These are phyloP conservation scores for Incumbomyces delicatus DNA, from an alignment of 2,329 filamentous ascomycete species.

Conservation along the genomic window DNA sequence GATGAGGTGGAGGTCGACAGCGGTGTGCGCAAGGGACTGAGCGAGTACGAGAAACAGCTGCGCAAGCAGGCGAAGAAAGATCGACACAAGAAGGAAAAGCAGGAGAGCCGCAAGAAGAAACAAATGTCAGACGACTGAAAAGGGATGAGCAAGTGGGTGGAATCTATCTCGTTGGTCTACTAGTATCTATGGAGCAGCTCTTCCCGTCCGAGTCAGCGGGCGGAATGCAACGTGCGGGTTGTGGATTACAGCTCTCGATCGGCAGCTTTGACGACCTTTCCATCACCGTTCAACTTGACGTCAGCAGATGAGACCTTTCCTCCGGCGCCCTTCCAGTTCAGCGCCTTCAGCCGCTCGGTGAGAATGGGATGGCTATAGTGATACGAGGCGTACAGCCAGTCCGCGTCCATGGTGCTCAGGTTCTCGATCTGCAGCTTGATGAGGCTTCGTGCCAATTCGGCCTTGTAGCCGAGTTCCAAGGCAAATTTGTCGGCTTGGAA, in stretches of 20 bases:
- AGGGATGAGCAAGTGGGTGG: background rate
- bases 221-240: too few relatives aligned
- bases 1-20: conserved; percentile 16
- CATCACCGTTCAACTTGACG: conserved; percentile 40
- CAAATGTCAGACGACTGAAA: conserved; percentile 2
- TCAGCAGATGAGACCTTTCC: conserved; percentile 37
- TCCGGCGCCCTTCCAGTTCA: conserved; percentile 73
- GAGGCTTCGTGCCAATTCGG: conserved; percentile 73
- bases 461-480: conserved; percentile 68
- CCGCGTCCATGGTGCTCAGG: conserved; percentile 94
- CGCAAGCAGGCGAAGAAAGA: conserved; percentile 48
- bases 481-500: conserved; percentile 93
- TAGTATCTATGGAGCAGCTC: background rate
- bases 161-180: background rate
- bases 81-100: conserved; percentile 37
- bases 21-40: conserved; percentile 10
- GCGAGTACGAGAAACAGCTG: conserved; percentile 38
- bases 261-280: conserved; percentile 56
- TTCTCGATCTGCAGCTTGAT: conserved; percentile 99
- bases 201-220: too few relatives aligned
- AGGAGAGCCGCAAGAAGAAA: conserved; percentile 17
- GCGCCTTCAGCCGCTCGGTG: conserved; percentile 80
- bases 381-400: conserved; percentile 97
- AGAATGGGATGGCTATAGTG: conserved; percentile 97
- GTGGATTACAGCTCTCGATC: conserved; percentile 59